These are phyloP conservation scores for Pythium utonaiense DNA, from an alignment of 352 stramenopile genomes.

Conservation along the genomic window DNA sequence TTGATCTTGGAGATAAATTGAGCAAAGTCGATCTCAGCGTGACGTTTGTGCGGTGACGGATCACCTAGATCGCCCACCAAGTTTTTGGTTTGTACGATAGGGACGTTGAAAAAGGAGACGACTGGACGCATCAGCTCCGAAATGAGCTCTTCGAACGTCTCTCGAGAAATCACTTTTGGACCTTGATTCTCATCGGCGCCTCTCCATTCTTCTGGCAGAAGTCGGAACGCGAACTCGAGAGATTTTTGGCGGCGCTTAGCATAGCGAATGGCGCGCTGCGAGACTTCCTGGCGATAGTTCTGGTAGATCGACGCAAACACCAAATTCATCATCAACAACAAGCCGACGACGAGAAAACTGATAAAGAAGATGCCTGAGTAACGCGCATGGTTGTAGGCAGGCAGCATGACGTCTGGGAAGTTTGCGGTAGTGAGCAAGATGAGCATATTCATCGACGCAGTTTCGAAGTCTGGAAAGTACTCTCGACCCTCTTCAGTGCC, in stretches of 20 bases:
- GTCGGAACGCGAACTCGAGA: conserved; percentile 45
- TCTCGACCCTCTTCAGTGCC: conserved; percentile 40
- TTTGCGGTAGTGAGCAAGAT: conserved; percentile 79
- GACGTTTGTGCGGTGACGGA: background rate
- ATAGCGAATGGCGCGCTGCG: conserved; percentile 28
- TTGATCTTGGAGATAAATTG: conserved; percentile 21
- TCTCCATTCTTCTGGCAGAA: conserved; percentile 27
- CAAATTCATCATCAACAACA: conserved; percentile 82
- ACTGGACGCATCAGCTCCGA: conserved; percentile 19
- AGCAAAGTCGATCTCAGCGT: conserved; percentile 11
- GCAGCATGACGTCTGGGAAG: conserved; percentile 82
- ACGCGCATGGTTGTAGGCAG: conserved; percentile 46
- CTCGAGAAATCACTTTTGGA: conserved; percentile 15
- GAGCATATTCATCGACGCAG: conserved; percentile 54
- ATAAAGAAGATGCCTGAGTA: conserved; percentile 63
- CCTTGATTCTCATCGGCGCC: background rate
- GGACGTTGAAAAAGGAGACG: conserved; percentile 15
- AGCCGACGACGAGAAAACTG: conserved; percentile 57
- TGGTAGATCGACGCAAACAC: conserved; percentile 74
- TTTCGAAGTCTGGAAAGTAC: conserved; percentile 52
- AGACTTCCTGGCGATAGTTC: conserved; percentile 51
- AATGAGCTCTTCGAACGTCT: conserved; percentile 14
- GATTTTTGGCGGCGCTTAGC: conserved; percentile 35
- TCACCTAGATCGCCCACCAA: background rate
- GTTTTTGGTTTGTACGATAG: background rate